Evolutionary conservation across 768 basidiomycete genomes (phyloP).

Genomic region (Mycena rebaudengoi): DNA sequence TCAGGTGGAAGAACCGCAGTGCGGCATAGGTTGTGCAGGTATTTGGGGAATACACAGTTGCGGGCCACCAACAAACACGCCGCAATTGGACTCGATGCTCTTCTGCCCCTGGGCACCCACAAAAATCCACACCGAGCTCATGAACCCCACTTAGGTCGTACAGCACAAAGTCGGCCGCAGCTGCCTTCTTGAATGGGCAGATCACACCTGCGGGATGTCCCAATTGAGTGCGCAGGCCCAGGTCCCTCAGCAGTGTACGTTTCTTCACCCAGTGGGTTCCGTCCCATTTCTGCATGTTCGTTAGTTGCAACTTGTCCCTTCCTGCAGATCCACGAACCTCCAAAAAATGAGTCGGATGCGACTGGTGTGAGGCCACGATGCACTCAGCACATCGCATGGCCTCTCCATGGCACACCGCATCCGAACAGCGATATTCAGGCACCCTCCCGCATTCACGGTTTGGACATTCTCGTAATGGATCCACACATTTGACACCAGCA

Average conservation of each 20-base stretch:
- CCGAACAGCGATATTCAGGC: background rate
- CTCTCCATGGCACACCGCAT: background rate
- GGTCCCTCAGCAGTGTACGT: background rate
- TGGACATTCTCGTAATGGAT: background rate
- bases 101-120: background rate
- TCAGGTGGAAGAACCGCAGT: slow-evolving; percentile 17
- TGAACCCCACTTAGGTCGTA: slow-evolving; percentile 17
- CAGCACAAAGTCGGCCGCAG: background rate
- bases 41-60: slow-evolving; percentile 1
- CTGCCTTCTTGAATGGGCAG: background rate
- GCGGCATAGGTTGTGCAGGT: slow-evolving; percentile 14
- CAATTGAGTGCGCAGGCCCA: slow-evolving; percentile 20
- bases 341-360: background rate
- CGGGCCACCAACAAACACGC: slow-evolving; percentile 23
- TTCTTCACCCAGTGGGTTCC: background rate
- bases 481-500: too few species aligned
- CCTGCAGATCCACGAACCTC: background rate
- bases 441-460: background rate
- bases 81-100: slow-evolving; percentile 7
- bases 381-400: background rate
- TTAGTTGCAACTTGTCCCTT: background rate
- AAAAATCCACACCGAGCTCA: slow-evolving; percentile 12
- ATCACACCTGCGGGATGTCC: slow-evolving; percentile 5
- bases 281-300: background rate
- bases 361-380: background rate